Base-by-base conservation (phyloP, 768 basidiomycete species). In the Macrolepiota albuminosa region DNA sequence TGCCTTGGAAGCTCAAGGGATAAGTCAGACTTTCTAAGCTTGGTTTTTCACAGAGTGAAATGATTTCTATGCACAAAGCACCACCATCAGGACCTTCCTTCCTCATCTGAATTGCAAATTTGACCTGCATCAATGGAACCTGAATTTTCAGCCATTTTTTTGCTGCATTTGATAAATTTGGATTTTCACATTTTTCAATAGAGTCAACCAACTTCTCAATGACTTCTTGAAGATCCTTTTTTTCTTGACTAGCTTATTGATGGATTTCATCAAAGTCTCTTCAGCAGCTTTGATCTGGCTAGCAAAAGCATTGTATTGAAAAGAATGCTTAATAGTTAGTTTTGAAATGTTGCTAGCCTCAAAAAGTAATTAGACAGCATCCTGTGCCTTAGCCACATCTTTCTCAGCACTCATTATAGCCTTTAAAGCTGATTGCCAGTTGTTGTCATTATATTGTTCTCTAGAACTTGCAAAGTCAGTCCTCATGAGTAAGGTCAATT, bases 21-120 rank as follows among this genome's bases (percentile, higher is more conserved):
- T 21, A 21, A 21, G 21, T 48, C n/a, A 13, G 42, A 40, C 24
- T 51, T 51, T 34, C 61, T 57, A 58, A 50, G 43, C 18, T 26
- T 58, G 8, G 49, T 47, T 52, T 51, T 43, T 57, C 33, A 49
- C 60, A 61, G 24, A 61, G 60, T 2, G 24, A 26, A 29, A 61
- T 57, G 33, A 57, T 29, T 26, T 61, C 61, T 31, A 24, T 36
- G n/a, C 43, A 39, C 26, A 43, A 29, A 31, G 34, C 26, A 40
- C 36, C 56, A 40, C 43, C 51, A 31, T 57, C 21, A 9, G 40
- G 21, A 42, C 47, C 56, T 36, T 7, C 57, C 61, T 34, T 24
- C 13, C 13, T 61, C 49, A 9, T 56, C 54, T 9, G 31, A 47
- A 31, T 56, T 31, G 4, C 47, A 43, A 3, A 56, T 56, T 34